Evolutionary conservation across 2,329 filamentous ascomycete genomes (phyloP), one percentile per base, ranked within the genome.

Genomic region (Aspergillus sp.): DNA sequence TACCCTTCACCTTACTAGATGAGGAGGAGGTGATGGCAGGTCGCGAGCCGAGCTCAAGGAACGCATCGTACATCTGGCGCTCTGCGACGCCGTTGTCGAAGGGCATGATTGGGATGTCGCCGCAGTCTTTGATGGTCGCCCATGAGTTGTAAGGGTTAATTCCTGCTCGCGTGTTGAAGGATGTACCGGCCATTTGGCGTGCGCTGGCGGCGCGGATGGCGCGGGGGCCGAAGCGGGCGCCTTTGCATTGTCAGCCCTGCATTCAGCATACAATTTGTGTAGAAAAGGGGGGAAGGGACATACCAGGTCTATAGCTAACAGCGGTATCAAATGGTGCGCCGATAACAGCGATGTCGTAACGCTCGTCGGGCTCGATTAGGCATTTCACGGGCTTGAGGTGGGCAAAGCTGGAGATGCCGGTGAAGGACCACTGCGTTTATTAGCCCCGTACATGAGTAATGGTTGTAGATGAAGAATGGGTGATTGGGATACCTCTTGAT

Each of bases 101-200:
- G 0, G 90, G 90, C 0, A 85, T 88, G 55, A 94, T 77, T 23
- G 90, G 89, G 48, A 95, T 89, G 64, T 95, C 90, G 42, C 90
- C 90, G 66, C 90, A 96, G 73, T 96, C 90, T 44, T 91, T 74
- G 50, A 95, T 81, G 35, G 74, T 82, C 1, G 87, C 86, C 85
- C 86, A 91, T 47, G 79, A 85, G 37, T 75, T 74, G 71, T 93
- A 95, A 0, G 90, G 89, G 67, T 95, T 96, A 56, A 95, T 78
- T 35, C 78, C 79, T 1, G 88, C 89, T 19, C 89, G 83, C 2
- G 86, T 81, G 69, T 95, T 95, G 78, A 86, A 90, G 62, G 85
- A 86, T 38, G 88, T 81, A 66, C 86, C 88, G 2, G 83, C 79
- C 12, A 85, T 88, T 70, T 95, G 90, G 17, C 90, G 83, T 6